A percentile compares a stretch with the other conserved stretches of the same genome.
Evolutionary conservation across 2,329 filamentous ascomycete species (phyloP).

Genomic region (Colletotrichum musicola): DNA sequence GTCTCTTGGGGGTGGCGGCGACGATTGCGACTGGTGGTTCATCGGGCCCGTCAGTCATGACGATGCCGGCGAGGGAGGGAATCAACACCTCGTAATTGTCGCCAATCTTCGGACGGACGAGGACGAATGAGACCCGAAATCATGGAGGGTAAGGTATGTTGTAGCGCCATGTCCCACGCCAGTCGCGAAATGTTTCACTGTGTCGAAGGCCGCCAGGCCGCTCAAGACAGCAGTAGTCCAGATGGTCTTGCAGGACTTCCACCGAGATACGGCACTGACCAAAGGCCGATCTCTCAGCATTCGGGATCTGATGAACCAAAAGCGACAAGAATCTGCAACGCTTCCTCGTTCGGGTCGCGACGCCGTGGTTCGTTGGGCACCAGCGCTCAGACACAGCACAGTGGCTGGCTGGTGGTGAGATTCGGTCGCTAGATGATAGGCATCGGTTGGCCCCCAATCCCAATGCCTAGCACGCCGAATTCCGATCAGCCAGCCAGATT

Average conservation of each 20-base stretch:
- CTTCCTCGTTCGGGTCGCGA: conserved; percentile 20
- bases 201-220: neutral
- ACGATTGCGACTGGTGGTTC: conserved; percentile 7
- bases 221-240: conserved; percentile 3
- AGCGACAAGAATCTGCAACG: conserved; percentile 1
- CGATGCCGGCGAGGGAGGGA: conserved; percentile 3
- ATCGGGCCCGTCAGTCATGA: neutral
- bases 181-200: conserved; percentile 23
- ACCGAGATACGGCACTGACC: conserved; percentile 11
- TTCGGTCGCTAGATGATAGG: neutral
- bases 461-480: conserved; percentile 5
- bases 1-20: conserved; percentile 1
- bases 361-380: conserved; percentile 25
- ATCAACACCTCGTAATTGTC: conserved; percentile 15
- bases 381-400: conserved; percentile 20
- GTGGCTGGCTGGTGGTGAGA: conserved; percentile 2
- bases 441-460: conserved; percentile 17
- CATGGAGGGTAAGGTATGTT: conserved; percentile 28
- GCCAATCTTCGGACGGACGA: conserved; percentile 11
- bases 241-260: neutral
- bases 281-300: conserved; percentile 16
- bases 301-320: conserved; percentile 12
- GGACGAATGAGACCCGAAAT: conserved; percentile 2
- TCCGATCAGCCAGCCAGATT: conserved; percentile 3
- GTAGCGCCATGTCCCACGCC: conserved; percentile 14